Evolutionary conservation across 2,329 filamentous ascomycete species (phyloP).

Genomic region (Blastomyces parvus): DNA sequence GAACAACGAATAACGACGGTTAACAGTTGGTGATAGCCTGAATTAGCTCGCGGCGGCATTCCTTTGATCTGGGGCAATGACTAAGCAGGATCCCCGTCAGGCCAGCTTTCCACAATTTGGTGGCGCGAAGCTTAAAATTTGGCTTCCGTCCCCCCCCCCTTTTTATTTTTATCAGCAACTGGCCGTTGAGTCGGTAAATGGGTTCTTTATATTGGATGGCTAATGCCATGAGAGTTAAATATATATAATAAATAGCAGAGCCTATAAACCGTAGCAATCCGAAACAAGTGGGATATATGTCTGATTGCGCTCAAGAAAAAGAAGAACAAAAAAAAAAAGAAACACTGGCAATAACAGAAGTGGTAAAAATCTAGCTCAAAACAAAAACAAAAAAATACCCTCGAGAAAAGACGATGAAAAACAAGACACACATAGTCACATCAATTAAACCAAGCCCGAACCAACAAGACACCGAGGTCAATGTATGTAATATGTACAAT

Average conservation of each 20-base stretch:
- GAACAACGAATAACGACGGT: neutral
- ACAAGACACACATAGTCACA: neutral
- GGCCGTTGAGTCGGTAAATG: too few relatives aligned
- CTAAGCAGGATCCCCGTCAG: neutral
- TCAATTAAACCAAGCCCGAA: conserved; percentile 8
- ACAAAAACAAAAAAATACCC: neutral
- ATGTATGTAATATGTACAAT: conserved; percentile 6
- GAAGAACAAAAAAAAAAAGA: neutral
- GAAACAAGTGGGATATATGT: neutral
- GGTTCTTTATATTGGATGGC: neutral
- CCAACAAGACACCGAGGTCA: conserved; percentile 1
- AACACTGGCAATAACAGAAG: neutral
- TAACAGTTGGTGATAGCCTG: neutral
- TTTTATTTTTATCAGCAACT: neutral
- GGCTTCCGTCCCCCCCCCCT: neutral
- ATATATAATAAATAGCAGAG: neutral
- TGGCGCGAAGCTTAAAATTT: neutral
- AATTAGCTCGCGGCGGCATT: neutral
- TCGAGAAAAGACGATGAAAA: neutral
- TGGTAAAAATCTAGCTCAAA: neutral
- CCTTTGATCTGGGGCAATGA: neutral
- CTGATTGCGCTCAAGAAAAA: neutral
- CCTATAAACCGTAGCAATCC: neutral
- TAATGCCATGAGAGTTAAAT: neutral
- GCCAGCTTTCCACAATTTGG: conserved; percentile 2